These are phyloP conservation scores for Fraxinus quadrangulata DNA, from an alignment of 257 asterid genomes.

Conservation along the genomic window DNA sequence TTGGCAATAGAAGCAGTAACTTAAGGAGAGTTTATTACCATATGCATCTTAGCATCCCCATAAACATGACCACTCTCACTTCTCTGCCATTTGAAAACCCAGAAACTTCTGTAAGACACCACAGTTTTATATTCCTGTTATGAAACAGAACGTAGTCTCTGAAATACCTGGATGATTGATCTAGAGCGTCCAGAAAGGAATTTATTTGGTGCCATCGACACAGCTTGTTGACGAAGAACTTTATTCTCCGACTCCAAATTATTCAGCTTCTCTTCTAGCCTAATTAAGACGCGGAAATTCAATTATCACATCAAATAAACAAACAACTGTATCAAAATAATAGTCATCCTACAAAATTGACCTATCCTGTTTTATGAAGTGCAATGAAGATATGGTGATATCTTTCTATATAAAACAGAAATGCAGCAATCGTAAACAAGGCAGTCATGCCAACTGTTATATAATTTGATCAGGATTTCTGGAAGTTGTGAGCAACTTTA, in stretches of 20 bases:
- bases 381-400: constrained; percentile 8
- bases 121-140: constrained; percentile 11
- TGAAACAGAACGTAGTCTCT: constrained; percentile 19
- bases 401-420: not conserved
- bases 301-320: constrained; percentile 17
- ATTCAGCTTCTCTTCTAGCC: constrained; percentile 89
- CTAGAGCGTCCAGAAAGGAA: constrained; percentile 96
- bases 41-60: constrained; percentile 60
- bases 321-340: not conserved
- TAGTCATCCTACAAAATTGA: constrained; percentile 7
- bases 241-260: constrained; percentile 92
- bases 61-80: constrained; percentile 65
- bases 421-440: not conserved
- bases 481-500: constrained; percentile 17
- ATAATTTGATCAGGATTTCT: constrained; percentile 1
- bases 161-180: constrained; percentile 85
- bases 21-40: constrained; percentile 54
- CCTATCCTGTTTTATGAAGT: constrained; percentile 11
- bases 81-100: constrained; percentile 64
- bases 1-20: constrained; percentile 22
- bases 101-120: constrained; percentile 31
- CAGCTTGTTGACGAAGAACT: constrained; percentile 99
- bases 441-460: not conserved
- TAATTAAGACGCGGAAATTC: constrained; percentile 33
- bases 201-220: constrained; percentile 91